Conservation (phyloP, 805 yeast species). For the Schwanniomyces sp. region DNA sequence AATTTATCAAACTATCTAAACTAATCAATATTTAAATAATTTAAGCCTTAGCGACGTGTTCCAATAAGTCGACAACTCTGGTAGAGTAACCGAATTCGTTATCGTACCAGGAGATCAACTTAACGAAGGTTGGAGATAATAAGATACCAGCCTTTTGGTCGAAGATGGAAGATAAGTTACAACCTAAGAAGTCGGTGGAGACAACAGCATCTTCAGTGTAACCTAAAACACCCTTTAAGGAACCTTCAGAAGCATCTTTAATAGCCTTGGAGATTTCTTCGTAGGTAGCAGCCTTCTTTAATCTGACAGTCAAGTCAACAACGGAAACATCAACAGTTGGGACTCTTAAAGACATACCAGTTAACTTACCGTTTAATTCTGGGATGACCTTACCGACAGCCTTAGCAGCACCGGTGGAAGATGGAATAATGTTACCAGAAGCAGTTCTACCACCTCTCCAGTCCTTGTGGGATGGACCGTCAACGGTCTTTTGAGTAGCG, state of each 20-base stretch:
- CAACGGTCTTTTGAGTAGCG: constrained; percentile 95
- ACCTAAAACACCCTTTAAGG: constrained; percentile 78
- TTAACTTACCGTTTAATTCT: constrained; percentile 85
- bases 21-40: constrained; percentile 14
- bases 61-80: constrained; percentile 89
- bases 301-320: constrained; percentile 86
- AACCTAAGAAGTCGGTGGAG: constrained; percentile 84
- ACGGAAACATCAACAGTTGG: constrained; percentile 94
- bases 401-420: constrained; percentile 97
- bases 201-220: constrained; percentile 94
- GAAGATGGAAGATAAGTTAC: constrained; percentile 82
- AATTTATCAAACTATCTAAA: not conserved
- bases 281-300: constrained; percentile 73
- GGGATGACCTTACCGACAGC: constrained; percentile 96
- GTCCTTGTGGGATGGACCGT: constrained; percentile 96
- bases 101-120: constrained; percentile 93
- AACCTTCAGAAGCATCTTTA: constrained; percentile 75
- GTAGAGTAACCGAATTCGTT: constrained; percentile 96
- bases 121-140: constrained; percentile 84
- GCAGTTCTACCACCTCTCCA: constrained; percentile 99
- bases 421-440: constrained; percentile 92
- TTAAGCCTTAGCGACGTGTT: constrained; percentile 65
- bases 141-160: constrained; percentile 91
- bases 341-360: constrained; percentile 92
- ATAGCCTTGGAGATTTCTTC: constrained; percentile 78